Conservation (phyloP, 768 basidiomycete species). For the Mycena leptocephala region DNA sequence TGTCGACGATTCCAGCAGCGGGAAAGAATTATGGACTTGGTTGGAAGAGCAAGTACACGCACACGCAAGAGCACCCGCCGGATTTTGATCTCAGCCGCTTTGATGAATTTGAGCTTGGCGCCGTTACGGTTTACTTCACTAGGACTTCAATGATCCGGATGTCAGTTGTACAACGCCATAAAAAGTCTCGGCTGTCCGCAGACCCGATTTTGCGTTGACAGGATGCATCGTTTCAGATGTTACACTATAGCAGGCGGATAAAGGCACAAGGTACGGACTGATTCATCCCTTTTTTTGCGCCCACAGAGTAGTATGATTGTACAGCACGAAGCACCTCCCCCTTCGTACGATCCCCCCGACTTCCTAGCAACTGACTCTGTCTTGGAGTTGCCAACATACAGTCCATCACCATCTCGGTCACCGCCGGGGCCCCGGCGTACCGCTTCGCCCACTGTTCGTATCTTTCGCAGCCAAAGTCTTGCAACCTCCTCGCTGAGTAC, state of each 20-base stretch:
- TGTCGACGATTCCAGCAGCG: slow-evolving; percentile 43
- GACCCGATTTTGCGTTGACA: neutral
- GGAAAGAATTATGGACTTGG: slow-evolving; percentile 50
- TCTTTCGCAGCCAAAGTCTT: neutral
- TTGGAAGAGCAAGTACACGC: slow-evolving; percentile 47
- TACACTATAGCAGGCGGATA: too few species aligned
- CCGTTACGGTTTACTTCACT: too few species aligned
- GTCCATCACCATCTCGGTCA: neutral
- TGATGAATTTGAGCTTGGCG: too few species aligned
- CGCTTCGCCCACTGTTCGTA: too few species aligned
- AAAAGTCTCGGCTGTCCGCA: too few species aligned
- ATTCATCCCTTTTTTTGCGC: neutral
- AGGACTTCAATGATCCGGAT: too few species aligned
- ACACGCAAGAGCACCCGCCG: too few species aligned
- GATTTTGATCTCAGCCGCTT: too few species aligned
- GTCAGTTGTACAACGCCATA: too few species aligned
- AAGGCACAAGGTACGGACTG: neutral
- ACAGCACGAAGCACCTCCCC: neutral
- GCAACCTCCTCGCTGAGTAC: neutral
- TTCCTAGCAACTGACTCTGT: neutral
- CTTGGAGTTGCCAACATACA: slow-evolving; percentile 9
- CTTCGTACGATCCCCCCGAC: slow-evolving; percentile 11
- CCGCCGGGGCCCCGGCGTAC: too few species aligned
- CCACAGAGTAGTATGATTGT: neutral
- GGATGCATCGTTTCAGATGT: too few species aligned